These are phyloP conservation scores for Populus nigra DNA, from an alignment of 345 rosid genomes.

Conservation along the genomic window DNA sequence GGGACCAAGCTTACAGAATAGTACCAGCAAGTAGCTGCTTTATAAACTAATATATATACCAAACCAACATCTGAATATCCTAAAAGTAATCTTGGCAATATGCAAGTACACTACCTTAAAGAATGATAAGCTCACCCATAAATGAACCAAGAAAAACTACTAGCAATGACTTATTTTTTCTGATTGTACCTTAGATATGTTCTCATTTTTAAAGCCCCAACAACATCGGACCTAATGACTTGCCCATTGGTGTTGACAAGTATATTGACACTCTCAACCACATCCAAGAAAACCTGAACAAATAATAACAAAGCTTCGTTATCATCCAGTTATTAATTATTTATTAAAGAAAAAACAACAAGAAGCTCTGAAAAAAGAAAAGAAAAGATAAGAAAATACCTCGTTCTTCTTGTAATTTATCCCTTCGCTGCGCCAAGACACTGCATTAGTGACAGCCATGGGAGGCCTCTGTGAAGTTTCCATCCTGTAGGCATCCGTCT, in stretches of 20 bases:
- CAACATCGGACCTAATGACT: constrained; percentile 88
- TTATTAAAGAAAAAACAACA: neutral
- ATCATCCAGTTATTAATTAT: neutral
- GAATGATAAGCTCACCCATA: neutral
- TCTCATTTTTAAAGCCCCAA: constrained; percentile 98
- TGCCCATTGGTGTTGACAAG: constrained; percentile 98
- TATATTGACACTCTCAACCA: constrained; percentile 89
- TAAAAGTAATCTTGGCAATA: constrained; percentile 1
- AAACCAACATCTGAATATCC: neutral
- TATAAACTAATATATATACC: neutral
- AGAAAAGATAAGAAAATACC: constrained; percentile 35
- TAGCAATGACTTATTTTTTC: too few species aligned
- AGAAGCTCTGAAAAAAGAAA: neutral
- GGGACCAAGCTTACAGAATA: neutral
- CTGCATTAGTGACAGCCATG: constrained; percentile 98
- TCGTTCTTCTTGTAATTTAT: constrained; percentile 86
- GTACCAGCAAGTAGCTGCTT: neutral
- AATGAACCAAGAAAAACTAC: constrained; percentile 8
- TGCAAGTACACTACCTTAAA: neutral
- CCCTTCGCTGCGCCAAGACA: constrained; percentile 98
- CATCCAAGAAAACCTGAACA: constrained; percentile 87
- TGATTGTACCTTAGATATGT: constrained; percentile 69
- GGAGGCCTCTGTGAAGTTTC: constrained; percentile 96
- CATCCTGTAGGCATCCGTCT: constrained; percentile 98
- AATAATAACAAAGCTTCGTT: constrained; percentile 11